These are phyloP conservation scores for Rubia tinctorum DNA, from an alignment of 305 asterid species.

Conservation along the genomic window DNA sequence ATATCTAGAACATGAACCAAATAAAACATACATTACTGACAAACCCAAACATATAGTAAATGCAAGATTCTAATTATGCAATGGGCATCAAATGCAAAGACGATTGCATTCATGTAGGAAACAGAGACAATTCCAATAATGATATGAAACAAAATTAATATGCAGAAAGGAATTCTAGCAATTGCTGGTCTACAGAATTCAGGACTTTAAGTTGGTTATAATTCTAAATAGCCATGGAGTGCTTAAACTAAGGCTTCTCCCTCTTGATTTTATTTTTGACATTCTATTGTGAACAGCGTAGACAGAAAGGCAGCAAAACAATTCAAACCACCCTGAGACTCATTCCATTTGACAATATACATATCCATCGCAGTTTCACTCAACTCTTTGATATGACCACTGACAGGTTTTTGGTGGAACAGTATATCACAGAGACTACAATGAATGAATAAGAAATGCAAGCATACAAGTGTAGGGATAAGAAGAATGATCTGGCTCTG, in stretches of 20 bases:
- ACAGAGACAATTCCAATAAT: not conserved
- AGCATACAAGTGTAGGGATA: not conserved
- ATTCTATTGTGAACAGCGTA: not conserved
- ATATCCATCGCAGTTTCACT: not conserved
- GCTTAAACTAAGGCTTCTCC: not conserved
- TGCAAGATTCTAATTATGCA: not conserved
- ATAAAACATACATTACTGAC: not conserved
- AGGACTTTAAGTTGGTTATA: not conserved
- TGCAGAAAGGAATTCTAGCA: not conserved
- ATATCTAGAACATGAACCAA: conserved; percentile 48
- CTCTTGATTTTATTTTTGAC: not conserved
- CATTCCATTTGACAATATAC: not conserved
- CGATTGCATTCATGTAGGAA: not conserved
- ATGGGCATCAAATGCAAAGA: not conserved
- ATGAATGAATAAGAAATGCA: not conserved
- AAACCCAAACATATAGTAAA: not conserved
- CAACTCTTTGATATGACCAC: not conserved
- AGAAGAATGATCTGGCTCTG: not conserved
- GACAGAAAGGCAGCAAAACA: not conserved
- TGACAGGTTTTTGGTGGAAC: not conserved
- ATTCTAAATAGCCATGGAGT: not conserved
- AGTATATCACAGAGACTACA: not conserved
- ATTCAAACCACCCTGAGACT: conserved; percentile 5
- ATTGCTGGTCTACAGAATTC: not conserved
- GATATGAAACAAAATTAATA: not conserved